Conservation (phyloP, 176 grass and related monocot species). For the Puya raimondii region DNA sequence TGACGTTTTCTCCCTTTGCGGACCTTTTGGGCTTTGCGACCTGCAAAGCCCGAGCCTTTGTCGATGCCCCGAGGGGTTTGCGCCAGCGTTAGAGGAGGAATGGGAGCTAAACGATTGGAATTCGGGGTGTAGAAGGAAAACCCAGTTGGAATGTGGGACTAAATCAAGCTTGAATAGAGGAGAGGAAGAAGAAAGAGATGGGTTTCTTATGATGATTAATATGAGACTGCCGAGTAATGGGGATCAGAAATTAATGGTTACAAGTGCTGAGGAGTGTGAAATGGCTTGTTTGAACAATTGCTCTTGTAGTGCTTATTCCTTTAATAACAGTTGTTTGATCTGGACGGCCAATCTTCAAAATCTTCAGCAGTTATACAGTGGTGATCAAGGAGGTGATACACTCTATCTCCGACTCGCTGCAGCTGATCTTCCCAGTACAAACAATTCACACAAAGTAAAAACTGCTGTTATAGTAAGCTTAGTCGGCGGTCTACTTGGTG, state of each 20-base stretch:
- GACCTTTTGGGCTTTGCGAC: conserved; percentile 40
- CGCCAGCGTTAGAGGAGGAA: conserved; percentile 3
- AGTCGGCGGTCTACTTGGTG: too few relatives aligned
- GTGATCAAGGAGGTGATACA: conserved; percentile 27
- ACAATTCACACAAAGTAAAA: too few relatives aligned
- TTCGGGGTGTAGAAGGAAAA: conserved; percentile 30
- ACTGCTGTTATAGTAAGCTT: too few relatives aligned
- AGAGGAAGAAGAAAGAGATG: conserved; percentile 9
- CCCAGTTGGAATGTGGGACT: conserved; percentile 15
- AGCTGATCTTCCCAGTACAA: conserved; percentile 32
- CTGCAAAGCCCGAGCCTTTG: conserved; percentile 21
- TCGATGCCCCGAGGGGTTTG: conserved; percentile 9
- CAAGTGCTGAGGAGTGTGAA: conserved; percentile 16
- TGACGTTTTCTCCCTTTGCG: conserved; percentile 39
- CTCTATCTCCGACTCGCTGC: conserved; percentile 73
- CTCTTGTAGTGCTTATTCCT: conserved; percentile 59
- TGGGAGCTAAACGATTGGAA: conserved; percentile 26
- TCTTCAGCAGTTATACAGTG: conserved; percentile 39
- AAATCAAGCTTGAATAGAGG: background rate
- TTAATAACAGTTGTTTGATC: conserved; percentile 45
- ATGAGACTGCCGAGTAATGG: conserved; percentile 30
- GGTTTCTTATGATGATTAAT: conserved; percentile 29
- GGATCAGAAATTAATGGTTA: background rate
- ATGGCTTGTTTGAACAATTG: conserved; percentile 43
- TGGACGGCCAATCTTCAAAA: conserved; percentile 55